Evolutionary conservation across 139 green algal genomes (phyloP).

Genomic region (Chlorella sp.): DNA sequence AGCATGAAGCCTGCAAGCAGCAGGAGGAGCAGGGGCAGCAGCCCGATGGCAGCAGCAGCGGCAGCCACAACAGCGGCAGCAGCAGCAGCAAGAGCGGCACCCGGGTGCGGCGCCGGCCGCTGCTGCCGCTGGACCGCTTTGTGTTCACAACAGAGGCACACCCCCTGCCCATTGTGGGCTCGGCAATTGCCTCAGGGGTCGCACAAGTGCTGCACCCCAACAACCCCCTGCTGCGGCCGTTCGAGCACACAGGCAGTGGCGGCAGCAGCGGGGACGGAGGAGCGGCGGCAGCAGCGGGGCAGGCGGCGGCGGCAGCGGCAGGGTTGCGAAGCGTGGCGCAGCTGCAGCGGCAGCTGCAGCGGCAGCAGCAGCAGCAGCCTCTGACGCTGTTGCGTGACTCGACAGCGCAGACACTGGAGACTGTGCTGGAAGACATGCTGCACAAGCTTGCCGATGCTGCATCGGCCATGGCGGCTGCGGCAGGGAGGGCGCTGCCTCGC

Average conservation of each 20-base stretch:
- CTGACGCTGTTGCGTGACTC: not conserved
- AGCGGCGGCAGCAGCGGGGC: not conserved
- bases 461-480: not conserved
- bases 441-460: not conserved
- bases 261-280: not conserved
- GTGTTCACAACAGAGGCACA: conserved; percentile 94
- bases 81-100: not conserved
- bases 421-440: not conserved
- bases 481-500: not conserved
- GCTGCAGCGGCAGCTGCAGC: not conserved
- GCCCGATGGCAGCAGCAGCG: not conserved
- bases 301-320: not conserved
- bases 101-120: not conserved
- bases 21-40: not conserved
- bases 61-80: not conserved
- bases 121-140: conserved; percentile 76
- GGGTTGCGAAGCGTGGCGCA: not conserved
- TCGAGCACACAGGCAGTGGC: not conserved
- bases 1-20: not conserved
- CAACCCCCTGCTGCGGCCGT: conserved; percentile 6
- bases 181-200: conserved; percentile 9
- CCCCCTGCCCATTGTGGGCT: conserved; percentile 73
- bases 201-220: not conserved
- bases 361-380: not conserved
- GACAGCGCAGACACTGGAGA: not conserved